These are phyloP conservation scores for Echites panduratus DNA, from an alignment of 257 asterid species.

Conservation along the genomic window DNA sequence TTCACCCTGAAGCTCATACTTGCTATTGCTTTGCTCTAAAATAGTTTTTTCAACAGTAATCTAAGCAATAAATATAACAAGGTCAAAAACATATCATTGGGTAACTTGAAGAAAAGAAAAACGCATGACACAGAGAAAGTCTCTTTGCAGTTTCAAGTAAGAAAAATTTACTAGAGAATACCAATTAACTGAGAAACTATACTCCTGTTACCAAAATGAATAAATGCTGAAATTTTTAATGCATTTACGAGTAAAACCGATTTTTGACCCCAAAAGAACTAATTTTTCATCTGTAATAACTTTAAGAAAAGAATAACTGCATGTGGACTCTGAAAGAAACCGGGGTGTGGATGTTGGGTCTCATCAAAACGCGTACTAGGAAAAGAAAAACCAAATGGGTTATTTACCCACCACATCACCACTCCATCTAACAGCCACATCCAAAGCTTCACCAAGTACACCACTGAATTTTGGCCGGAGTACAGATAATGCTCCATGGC, in stretches of 20 bases:
- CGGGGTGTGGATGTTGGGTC: background rate
- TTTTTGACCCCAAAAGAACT: background rate
- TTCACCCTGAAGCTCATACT: slow-evolving; percentile 97
- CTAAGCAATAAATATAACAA: slow-evolving; percentile 39
- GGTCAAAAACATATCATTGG: slow-evolving; percentile 11
- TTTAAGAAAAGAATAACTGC: background rate
- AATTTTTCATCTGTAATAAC: background rate
- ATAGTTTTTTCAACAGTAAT: slow-evolving; percentile 85
- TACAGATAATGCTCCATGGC: slow-evolving; percentile 89
- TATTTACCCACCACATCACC: slow-evolving; percentile 90
- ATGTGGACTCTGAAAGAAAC: background rate
- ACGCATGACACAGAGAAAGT: background rate
- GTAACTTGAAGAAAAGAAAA: background rate
- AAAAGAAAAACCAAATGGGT: slow-evolving; percentile 12
- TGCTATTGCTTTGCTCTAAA: slow-evolving; percentile 94
- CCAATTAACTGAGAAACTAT: background rate
- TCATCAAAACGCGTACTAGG: slow-evolving; percentile 5
- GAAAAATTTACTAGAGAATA: background rate
- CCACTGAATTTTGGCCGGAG: slow-evolving; percentile 97
- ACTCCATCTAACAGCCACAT: slow-evolving; percentile 99
- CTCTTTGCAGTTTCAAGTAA: background rate
- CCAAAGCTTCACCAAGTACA: slow-evolving; percentile 94
- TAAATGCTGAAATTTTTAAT: background rate
- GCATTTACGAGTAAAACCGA: background rate
- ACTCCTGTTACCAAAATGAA: background rate